These are phyloP conservation scores for Jatropha podagrica DNA, from an alignment of 441 rosid species.

Conservation along the genomic window DNA sequence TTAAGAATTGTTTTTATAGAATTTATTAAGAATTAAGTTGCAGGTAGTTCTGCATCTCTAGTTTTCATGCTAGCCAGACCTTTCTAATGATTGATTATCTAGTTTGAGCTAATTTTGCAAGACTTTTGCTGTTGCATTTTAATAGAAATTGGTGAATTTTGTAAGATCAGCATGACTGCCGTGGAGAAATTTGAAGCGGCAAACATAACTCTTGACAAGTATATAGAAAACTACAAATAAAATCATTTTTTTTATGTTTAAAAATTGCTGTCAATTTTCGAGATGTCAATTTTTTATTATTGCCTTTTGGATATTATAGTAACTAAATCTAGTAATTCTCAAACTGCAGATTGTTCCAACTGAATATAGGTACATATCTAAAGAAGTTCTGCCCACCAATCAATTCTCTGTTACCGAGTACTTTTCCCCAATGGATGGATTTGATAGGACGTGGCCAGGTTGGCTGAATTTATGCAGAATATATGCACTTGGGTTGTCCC, in stretches of 20 bases:
- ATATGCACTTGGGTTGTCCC: constrained; percentile 5
- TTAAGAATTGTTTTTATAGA: not conserved
- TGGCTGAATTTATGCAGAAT: constrained; percentile 22
- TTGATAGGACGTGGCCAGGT: constrained; percentile 94
- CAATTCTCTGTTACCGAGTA: constrained; percentile 96
- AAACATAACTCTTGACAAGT: not conserved
- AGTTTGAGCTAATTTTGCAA: not conserved
- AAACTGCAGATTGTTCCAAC: constrained; percentile 87
- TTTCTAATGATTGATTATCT: not conserved
- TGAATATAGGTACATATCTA: constrained; percentile 82
- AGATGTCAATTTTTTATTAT: constrained; percentile 1
- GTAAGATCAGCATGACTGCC: not conserved
- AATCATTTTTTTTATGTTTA: not conserved
- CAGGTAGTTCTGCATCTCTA: not conserved
- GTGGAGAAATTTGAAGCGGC: not conserved
- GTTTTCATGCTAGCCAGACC: not conserved
- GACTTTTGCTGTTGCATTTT: not conserved
- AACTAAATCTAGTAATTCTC: constrained; percentile 8
- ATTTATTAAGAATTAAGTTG: not conserved
- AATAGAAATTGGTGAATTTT: not conserved
- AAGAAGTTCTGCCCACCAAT: constrained; percentile 84
- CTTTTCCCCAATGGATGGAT: constrained; percentile 70
- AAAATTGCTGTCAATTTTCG: not conserved
- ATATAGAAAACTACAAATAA: not conserved
- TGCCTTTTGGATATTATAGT: not conserved